Base-by-base conservation (phyloP, 495 filamentous ascomycete species). In the Aspergillus nanangensis region DNA sequence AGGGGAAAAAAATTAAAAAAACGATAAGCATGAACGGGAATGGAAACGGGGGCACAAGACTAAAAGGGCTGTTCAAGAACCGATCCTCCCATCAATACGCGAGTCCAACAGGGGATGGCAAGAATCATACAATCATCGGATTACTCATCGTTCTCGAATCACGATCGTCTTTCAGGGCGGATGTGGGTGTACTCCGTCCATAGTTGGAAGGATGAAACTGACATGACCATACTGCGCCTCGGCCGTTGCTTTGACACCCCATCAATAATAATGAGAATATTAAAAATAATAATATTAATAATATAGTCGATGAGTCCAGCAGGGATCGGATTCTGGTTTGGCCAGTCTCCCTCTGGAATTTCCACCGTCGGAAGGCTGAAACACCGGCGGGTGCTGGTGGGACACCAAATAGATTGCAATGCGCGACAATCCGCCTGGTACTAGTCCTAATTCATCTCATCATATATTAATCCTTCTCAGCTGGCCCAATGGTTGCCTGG, bases 351-450 rank as follows among this genome's bases (percentile, higher is more conserved):
- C 24, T 34, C 47, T 35, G 19, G 34, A 40, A 27, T 23, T 44
- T 44, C 34, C n/a, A 29, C 34, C 33, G 34, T 35, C 27, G 9
- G 21, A 39, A 8, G 44, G 35, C 44, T 39, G 44, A 38, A 47
- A 47, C 44, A 17, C 35, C 35, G 23, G 13, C n/a, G 24, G n/a
- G 8, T 34, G 42, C 18, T 20, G 41, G 20, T 20, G 38, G 38
- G 20, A 4, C 38, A 22, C 38, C n/a, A 10, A 22, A 25, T 40
- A 23, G 38, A 40, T 42, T 14, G 40, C 22, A 8, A 10, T 25
- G 24, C 40, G 19, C 23, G 19, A 31, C 25, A 29, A 5, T 7
- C 25, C 25, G 11, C 25, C 25, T 11, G 5, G 7, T 7, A 29
- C 25, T 29, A 29, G 5, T 5, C 25, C 25, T 11, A 5, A 29